A percentile compares a stretch with the other conserved stretches of the same genome.
These are phyloP conservation scores for Letharia columbiana DNA, from an alignment of 495 filamentous ascomycete genomes.

Conservation along the genomic window DNA sequence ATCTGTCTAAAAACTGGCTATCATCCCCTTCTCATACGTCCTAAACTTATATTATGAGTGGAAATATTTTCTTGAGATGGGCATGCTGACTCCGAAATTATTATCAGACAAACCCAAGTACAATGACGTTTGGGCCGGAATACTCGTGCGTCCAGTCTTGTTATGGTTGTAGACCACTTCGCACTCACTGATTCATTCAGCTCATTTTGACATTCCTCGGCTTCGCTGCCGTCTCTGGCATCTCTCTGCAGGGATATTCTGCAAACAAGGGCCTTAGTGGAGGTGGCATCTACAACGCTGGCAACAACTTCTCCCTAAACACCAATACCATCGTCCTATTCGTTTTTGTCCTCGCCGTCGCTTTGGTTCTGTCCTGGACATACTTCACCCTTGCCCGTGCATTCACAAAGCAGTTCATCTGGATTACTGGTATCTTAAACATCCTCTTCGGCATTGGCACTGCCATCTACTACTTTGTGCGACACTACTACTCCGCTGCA, in stretches of 20 bases:
- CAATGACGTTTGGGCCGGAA: constrained; percentile 80
- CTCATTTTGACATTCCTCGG: constrained; percentile 66
- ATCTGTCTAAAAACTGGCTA: not conserved
- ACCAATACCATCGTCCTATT: constrained; percentile 86
- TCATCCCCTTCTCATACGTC: not conserved
- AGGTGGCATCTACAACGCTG: constrained; percentile 61
- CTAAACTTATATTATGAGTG: not conserved
- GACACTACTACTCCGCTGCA: constrained; percentile 68
- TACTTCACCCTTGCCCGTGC: constrained; percentile 70
- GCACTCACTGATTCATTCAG: constrained; percentile 29
- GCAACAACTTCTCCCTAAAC: constrained; percentile 55
- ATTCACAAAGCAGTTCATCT: constrained; percentile 87
- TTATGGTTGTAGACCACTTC: not conserved
- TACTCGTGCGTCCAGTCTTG: constrained; percentile 46
- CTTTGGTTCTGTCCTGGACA: constrained; percentile 61
- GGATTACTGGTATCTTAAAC: constrained; percentile 68
- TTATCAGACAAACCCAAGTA: constrained; percentile 61
- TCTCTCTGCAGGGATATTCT: constrained; percentile 70
- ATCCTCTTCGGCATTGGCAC: constrained; percentile 60
- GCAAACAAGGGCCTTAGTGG: constrained; percentile 58
- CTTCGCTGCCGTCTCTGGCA: constrained; percentile 66
- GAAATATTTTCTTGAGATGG: not conserved
- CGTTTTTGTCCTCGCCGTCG: constrained; percentile 60
- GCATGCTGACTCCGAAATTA: not conserved
- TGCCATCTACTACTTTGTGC: constrained; percentile 56